Base-by-base conservation (phyloP, 1,284 basidiomycete species). In the Leccinum ponderosum region DNA sequence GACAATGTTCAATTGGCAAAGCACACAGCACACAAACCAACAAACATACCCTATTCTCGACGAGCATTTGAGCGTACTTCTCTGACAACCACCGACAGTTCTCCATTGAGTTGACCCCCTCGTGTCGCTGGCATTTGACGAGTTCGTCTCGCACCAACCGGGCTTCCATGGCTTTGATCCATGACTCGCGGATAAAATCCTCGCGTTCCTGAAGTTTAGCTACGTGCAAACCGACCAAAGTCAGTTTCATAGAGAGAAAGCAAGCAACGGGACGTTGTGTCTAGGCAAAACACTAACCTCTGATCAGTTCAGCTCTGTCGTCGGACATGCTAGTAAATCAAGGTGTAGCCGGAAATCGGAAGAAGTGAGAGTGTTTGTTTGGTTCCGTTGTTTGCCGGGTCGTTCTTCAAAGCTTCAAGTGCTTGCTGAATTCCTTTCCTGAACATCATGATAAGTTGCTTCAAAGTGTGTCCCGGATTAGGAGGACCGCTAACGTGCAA, bases 151-250 rank as follows among this genome's bases (percentile, higher is more conserved):
- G 87, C 57, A 98, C 94, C 62, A 99, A 82, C 55, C 94, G 87
- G 25, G 90, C 88, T 78, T 98, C 94, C 95, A 98, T 97, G 27
- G 92, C 89, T 71, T 89, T 90, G 52, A 98, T 84, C 97, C 97
- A 99, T 60, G 91, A 91, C 79, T 97, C 94, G 62, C 94, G 90
- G 70, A 98, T 83, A 76, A 87, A 83, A 53, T 87, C 81, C 62
- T 97, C 94, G 55, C 93, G 90, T 66, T 84, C 83, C 66, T 83
- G 76, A 53, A 90, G 73, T 73, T 83, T 85, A 27, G 82, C 89
- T 91, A 27, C 11, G 15, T 57, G 14, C 53, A 50, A 9, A 53
- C 17, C 56, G 6, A 57, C 51, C 25, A 14, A 25, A 35, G 29
- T 55, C 39, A 31, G 48, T 54, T 7, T 6, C 50, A 27, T 25